Evolutionary conservation across 352 stramenopile genomes (phyloP).

Genomic region (Phytophthora capsici): DNA sequence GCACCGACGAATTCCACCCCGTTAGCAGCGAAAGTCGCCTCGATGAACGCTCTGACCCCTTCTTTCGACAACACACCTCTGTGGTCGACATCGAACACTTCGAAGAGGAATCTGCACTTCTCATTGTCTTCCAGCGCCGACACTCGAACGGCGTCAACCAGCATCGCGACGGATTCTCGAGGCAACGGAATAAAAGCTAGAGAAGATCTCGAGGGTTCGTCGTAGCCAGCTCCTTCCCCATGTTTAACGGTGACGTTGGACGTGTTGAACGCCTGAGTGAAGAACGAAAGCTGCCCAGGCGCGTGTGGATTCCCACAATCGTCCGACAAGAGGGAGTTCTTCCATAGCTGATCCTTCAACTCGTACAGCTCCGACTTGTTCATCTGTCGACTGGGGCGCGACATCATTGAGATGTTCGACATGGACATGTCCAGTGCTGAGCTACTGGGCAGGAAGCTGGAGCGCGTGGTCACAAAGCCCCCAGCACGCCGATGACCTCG

Average conservation of each 20-base stretch:
- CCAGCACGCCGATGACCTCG: constrained; percentile 10
- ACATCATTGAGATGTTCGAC: constrained; percentile 17
- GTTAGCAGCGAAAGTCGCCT: constrained; percentile 60
- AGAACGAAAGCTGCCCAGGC: constrained; percentile 37
- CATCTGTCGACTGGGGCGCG: constrained; percentile 31
- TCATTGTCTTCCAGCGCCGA: constrained; percentile 57
- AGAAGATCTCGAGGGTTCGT: constrained; percentile 17
- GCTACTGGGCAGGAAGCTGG: constrained; percentile 40
- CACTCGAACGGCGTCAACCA: constrained; percentile 63
- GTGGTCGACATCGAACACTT: constrained; percentile 65
- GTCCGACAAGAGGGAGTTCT: constrained; percentile 21
- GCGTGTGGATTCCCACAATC: constrained; percentile 20
- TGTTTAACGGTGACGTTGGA: constrained; percentile 25
- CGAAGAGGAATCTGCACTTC: constrained; percentile 71
- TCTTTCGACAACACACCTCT: constrained; percentile 52
- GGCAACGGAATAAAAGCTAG: constrained; percentile 45
- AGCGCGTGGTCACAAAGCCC: constrained; percentile 8
- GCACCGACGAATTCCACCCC: constrained; percentile 60
- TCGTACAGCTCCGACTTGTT: constrained; percentile 45
- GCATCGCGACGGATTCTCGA: constrained; percentile 61
- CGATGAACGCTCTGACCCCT: constrained; percentile 61
- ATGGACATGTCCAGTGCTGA: constrained; percentile 21
- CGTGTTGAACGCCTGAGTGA: constrained; percentile 48
- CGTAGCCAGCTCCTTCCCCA: constrained; percentile 2
- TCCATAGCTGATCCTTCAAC: constrained; percentile 49